A percentile compares a stretch with the other conserved stretches of the same genome.
Conservation (phyloP, 345 rosid genomes). For the Geranium brycei region DNA sequence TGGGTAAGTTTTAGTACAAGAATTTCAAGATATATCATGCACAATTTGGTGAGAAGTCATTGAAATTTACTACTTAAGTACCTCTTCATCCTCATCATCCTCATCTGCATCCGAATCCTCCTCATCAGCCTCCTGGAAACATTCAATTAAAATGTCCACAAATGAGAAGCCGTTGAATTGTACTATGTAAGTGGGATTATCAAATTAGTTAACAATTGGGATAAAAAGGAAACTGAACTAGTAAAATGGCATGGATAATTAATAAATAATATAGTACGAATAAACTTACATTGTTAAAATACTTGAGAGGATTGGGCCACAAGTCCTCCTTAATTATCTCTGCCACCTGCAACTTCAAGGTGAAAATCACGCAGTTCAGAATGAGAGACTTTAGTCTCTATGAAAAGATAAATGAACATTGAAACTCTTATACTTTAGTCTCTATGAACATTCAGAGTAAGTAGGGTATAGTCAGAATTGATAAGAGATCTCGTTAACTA, state of each 20-base stretch:
- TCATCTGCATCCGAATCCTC: constrained; percentile 26
- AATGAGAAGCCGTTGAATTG: neutral
- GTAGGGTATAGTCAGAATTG: neutral
- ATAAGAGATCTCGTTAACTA: too few relatives aligned
- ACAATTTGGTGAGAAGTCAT: neutral
- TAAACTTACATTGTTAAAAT: constrained; percentile 58
- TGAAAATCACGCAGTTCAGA: neutral
- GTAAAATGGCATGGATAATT: neutral
- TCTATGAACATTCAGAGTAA: neutral
- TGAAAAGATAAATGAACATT: neutral
- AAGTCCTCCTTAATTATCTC: constrained; percentile 89
- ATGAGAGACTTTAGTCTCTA: neutral
- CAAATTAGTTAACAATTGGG: neutral
- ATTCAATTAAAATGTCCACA: neutral
- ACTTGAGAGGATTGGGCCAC: constrained; percentile 87
- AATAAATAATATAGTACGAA: neutral
- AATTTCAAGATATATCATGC: neutral
- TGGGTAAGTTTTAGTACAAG: too few relatives aligned
- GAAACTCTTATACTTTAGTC: neutral
- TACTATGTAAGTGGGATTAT: neutral
- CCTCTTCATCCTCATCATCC: constrained; percentile 43
- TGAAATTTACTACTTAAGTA: constrained; percentile 6
- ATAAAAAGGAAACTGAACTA: neutral
- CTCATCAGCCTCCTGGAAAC: constrained; percentile 57
- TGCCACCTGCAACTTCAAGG: constrained; percentile 47